These are phyloP conservation scores for Colletotrichum somersetense DNA, from an alignment of 2,329 filamentous ascomycete species.

Conservation along the genomic window DNA sequence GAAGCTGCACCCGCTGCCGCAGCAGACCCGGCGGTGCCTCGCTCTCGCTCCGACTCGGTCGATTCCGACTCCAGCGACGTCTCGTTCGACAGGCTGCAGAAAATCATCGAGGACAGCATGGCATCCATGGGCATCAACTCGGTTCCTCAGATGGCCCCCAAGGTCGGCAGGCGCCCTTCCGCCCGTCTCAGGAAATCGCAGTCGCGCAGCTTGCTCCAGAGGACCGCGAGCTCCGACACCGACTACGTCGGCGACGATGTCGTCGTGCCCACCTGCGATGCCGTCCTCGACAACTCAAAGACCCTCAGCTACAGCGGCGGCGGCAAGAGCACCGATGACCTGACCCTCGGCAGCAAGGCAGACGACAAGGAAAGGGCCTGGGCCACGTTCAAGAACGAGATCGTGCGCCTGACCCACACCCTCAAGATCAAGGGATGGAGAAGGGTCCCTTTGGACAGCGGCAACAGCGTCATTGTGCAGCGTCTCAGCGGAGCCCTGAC, in stretches of 20 bases:
- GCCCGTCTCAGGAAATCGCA: conserved; percentile 53
- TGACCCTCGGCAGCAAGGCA: conserved; percentile 57
- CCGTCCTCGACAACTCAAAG: conserved; percentile 88
- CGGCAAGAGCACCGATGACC: conserved; percentile 55
- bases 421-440: conserved; percentile 93
- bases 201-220: conserved; percentile 57
- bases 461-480: conserved; percentile 77
- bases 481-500: conserved; percentile 92
- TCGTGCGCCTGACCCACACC: conserved; percentile 89
- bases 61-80: conserved; percentile 76
- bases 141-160: conserved; percentile 59
- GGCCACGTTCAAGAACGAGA: conserved; percentile 91
- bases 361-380: conserved; percentile 80
- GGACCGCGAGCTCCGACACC: conserved; percentile 80
- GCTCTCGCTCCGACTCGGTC: conserved; percentile 65
- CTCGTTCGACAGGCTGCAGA: conserved; percentile 84
- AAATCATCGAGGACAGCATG: conserved; percentile 79
- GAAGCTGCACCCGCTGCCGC: conserved; percentile 21
- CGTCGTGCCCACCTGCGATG: conserved; percentile 88
- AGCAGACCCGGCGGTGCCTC: conserved; percentile 26
- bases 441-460: conserved; percentile 78
- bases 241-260: conserved; percentile 86
- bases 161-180: conserved; percentile 57
- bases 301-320: conserved; percentile 80
- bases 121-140: conserved; percentile 63